A percentile compares a stretch with the other conserved stretches of the same genome.
phyloP scores from a whole-genome alignment of 2,329 filamentous ascomycete genomes.

The Ophiosphaerella herpotricha region DNA sequence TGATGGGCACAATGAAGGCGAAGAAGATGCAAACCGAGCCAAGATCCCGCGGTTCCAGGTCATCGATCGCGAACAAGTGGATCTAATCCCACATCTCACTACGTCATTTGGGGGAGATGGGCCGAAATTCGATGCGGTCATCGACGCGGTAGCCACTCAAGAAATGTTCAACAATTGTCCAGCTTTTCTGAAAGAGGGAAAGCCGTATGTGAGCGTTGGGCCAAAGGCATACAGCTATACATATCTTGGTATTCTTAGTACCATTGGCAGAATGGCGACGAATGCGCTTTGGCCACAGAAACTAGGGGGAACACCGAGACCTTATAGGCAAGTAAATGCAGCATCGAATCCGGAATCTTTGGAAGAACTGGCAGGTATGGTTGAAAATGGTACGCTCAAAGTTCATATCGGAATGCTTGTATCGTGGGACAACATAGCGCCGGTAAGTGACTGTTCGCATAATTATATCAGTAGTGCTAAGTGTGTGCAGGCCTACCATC shows the following conservation, averaged over 20 bases:
- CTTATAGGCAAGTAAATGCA: conserved; percentile 16
- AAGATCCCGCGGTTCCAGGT: conserved; percentile 4
- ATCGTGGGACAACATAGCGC: conserved; percentile 8
- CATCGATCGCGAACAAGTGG: conserved; percentile 13
- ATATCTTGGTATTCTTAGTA: conserved; percentile 7
- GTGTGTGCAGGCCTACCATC: conserved; percentile 4
- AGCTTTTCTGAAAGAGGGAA: conserved; percentile 13
- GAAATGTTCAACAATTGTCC: conserved; percentile 16
- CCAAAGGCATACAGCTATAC: conserved; percentile 11
- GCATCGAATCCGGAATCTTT: conserved; percentile 8
- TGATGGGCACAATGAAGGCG: conserved; percentile 31
- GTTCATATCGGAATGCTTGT: conserved; percentile 8
- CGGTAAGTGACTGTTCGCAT: conserved; percentile 7
- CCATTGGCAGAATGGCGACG: conserved; percentile 13
- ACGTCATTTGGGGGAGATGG: not conserved
- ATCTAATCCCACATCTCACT: conserved; percentile 7
- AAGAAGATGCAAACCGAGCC: not conserved
- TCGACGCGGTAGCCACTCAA: conserved; percentile 22
- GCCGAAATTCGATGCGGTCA: conserved; percentile 15
- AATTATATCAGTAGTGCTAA: not conserved
- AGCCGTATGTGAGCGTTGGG: conserved; percentile 20
- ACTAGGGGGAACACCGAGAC: conserved; percentile 18
- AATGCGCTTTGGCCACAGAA: conserved; percentile 17
- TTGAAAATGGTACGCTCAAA: conserved; percentile 9
- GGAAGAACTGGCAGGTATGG: conserved; percentile 10